phyloP scores from a whole-genome alignment of 2,329 filamentous ascomycete genomes.

The Penicillium thymicola region DNA sequence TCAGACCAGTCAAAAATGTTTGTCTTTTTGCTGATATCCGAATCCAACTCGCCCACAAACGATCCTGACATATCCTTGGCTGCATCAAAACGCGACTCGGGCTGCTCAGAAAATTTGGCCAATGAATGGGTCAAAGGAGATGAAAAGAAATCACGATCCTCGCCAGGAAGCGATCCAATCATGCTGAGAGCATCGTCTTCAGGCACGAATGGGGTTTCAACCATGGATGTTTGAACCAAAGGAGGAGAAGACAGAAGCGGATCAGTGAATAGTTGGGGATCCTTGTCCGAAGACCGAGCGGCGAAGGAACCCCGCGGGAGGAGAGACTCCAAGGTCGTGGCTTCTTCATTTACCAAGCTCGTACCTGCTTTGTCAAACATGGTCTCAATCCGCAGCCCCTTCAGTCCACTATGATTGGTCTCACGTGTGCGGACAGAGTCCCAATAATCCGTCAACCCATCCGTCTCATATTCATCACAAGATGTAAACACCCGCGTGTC shows the following conservation, averaged over 20 bases:
- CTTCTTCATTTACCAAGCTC: constrained; percentile 39
- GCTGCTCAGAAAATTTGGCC: constrained; percentile 5
- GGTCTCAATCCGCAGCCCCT: constrained; percentile 59
- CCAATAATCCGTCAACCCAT: constrained; percentile 61
- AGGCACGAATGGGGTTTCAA: constrained; percentile 17
- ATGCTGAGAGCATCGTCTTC: constrained; percentile 30
- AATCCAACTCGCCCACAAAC: constrained; percentile 27
- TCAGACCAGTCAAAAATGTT: constrained; percentile 66
- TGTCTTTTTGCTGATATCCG: constrained; percentile 43
- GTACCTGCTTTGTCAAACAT: constrained; percentile 58
- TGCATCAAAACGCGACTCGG: not conserved
- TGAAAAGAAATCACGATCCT: constrained; percentile 13
- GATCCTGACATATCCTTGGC: constrained; percentile 1
- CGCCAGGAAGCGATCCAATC: constrained; percentile 27
- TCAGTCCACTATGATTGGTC: constrained; percentile 51
- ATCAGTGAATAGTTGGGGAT: constrained; percentile 18
- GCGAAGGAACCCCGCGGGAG: constrained; percentile 47
- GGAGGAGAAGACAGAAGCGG: constrained; percentile 14
- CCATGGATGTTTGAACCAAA: constrained; percentile 14
- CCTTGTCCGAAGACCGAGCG: constrained; percentile 25
- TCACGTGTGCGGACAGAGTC: constrained; percentile 61
- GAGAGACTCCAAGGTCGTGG: constrained; percentile 48
- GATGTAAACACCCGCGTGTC: constrained; percentile 57
- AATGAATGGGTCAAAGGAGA: constrained; percentile 7
- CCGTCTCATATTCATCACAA: constrained; percentile 59